Percentiles rank a stretch among this genome's conserved stretches.
These are phyloP conservation scores for Picochlorum sp. DNA, from an alignment of 139 green algal genomes.

Conservation along the genomic window DNA sequence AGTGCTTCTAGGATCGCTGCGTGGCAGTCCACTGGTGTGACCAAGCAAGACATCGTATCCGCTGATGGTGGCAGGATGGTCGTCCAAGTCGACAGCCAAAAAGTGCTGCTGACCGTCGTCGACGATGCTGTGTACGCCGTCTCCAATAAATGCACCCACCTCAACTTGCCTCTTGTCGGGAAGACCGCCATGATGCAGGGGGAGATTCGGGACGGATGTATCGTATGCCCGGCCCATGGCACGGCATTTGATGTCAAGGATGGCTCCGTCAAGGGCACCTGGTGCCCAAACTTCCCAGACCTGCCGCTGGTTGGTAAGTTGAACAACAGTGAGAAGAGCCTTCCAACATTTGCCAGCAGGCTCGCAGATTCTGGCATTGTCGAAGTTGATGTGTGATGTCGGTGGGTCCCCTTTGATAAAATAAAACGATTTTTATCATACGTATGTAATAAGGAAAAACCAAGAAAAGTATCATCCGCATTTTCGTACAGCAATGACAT, in stretches of 20 bases:
- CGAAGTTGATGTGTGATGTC: conserved; percentile 41
- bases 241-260: conserved; percentile 61
- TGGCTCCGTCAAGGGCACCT: conserved; percentile 55
- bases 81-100: conserved; percentile 10
- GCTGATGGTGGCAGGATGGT: conserved; percentile 16
- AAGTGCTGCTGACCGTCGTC: conserved; percentile 39
- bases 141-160: conserved; percentile 68
- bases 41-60: neutral
- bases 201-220: conserved; percentile 26
- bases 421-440: too few relatives aligned
- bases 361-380: conserved; percentile 44
- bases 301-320: conserved; percentile 39
- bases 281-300: conserved; percentile 48
- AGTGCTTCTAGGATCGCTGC: neutral
- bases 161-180: conserved; percentile 62
- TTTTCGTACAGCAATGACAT: too few relatives aligned
- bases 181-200: conserved; percentile 42
- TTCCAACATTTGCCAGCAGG: conserved; percentile 51
- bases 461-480: too few relatives aligned
- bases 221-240: conserved; percentile 63
- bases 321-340: conserved; percentile 36
- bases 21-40: neutral
- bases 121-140: conserved; percentile 51
- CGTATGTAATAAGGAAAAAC: too few relatives aligned
- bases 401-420: neutral